phyloP scores from a whole-genome alignment of 371 early-diverging fungal genomes.

The Rhizopus sp. region DNA sequence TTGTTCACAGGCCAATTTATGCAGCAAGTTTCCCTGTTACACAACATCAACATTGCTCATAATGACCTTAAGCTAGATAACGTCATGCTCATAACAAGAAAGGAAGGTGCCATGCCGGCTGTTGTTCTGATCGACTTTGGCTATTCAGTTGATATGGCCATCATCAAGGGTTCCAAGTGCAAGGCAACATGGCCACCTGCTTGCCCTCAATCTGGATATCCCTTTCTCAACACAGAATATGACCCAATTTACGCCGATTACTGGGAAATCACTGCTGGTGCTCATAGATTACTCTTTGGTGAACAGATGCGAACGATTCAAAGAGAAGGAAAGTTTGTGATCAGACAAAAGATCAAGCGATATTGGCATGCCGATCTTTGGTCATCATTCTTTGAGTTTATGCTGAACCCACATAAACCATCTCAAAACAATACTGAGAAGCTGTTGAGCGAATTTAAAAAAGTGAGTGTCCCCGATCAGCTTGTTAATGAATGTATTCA shows the following conservation, averaged over 20 bases:
- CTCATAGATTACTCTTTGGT: slow-evolving; percentile 41
- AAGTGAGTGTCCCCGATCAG: background rate
- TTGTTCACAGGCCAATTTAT: slow-evolving; percentile 29
- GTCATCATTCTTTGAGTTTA: slow-evolving; percentile 31
- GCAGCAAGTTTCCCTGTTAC: slow-evolving; percentile 29
- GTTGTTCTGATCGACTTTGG: slow-evolving; percentile 53
- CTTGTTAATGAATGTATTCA: slow-evolving; percentile 2
- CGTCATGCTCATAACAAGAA: slow-evolving; percentile 27
- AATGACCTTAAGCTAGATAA: slow-evolving; percentile 57
- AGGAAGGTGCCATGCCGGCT: slow-evolving; percentile 12
- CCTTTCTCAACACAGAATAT: slow-evolving; percentile 19
- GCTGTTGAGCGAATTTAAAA: slow-evolving; percentile 1
- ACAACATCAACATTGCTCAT: slow-evolving; percentile 37
- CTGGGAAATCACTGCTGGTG: slow-evolving; percentile 43
- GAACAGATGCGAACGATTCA: slow-evolving; percentile 13
- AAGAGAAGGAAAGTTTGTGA: slow-evolving; percentile 7
- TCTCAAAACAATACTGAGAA: background rate
- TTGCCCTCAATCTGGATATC: slow-evolving; percentile 22
- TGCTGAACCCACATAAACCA: slow-evolving; percentile 32
- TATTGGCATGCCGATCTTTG: slow-evolving; percentile 47
- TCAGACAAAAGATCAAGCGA: slow-evolving; percentile 36
- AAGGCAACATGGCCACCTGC: slow-evolving; percentile 37
- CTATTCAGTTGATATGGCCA: slow-evolving; percentile 31
- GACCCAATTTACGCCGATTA: slow-evolving; percentile 39
- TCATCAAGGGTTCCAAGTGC: slow-evolving; percentile 7